Evolutionary conservation across 805 yeast genomes (phyloP).

Genomic region (Candida maris): DNA sequence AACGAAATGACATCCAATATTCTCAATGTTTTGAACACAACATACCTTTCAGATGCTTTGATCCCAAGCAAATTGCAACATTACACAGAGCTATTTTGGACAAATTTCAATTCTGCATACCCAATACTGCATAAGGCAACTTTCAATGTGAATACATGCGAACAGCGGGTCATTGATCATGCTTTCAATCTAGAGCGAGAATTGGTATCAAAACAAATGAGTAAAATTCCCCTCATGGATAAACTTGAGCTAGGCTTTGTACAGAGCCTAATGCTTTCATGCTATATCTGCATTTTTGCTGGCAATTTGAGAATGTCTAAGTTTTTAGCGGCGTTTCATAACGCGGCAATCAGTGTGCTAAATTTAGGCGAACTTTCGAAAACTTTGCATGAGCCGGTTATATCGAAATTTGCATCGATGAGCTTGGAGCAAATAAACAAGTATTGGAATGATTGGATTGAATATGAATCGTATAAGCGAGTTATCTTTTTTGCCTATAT

Average conservation of each 20-base stretch:
- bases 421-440: constrained; percentile 1
- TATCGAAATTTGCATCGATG: constrained; percentile 3
- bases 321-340: too few relatives aligned
- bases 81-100: constrained; percentile 34
- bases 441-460: constrained; percentile 45
- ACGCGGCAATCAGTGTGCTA: constrained; percentile 11
- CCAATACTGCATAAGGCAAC: constrained; percentile 40
- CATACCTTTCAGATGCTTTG: constrained; percentile 3
- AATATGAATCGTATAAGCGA: constrained; percentile 42
- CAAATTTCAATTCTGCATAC: constrained; percentile 32
- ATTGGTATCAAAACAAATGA: constrained; percentile 15
- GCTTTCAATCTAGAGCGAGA: constrained; percentile 21
- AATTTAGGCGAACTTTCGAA: constrained; percentile 23
- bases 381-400: constrained; percentile 17
- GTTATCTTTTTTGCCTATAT: constrained; percentile 38
- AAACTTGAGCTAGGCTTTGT: too few relatives aligned
- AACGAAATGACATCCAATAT: constrained; percentile 1
- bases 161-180: constrained; percentile 9
- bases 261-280: too few relatives aligned
- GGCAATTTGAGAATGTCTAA: too few relatives aligned
- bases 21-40: constrained; percentile 2
- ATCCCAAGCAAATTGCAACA: constrained; percentile 7
- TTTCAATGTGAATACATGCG: constrained; percentile 17
- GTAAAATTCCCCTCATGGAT: constrained; percentile 13
- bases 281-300: too few relatives aligned